These are phyloP conservation scores for Nymphaea thermarum DNA, from an alignment of 164 flowering plant genomes.

Conservation along the genomic window DNA sequence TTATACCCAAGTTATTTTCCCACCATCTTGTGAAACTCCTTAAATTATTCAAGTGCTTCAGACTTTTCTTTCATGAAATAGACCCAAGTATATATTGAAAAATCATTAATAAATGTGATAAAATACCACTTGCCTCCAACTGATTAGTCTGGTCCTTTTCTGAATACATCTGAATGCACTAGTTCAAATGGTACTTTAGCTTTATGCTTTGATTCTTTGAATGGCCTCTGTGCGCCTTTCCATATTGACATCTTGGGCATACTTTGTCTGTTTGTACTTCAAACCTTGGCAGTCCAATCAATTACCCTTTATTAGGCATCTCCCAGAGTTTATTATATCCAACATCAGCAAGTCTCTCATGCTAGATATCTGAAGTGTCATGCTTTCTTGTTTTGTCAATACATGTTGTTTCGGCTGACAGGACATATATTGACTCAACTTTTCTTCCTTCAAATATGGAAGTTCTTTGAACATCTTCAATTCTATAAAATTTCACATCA, in stretches of 20 bases:
- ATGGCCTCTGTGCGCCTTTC: background rate
- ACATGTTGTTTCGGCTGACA: background rate
- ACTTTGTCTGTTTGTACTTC: background rate
- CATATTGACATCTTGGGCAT: background rate
- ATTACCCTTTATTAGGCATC: background rate
- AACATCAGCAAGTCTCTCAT: background rate
- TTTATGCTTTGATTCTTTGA: background rate
- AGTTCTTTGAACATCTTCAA: background rate
- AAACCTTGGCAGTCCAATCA: background rate
- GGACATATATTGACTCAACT: background rate
- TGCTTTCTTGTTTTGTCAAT: background rate
- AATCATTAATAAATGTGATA: constrained; percentile 13
- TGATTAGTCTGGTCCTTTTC: constrained; percentile 6
- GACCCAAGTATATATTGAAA: background rate
- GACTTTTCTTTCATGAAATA: constrained; percentile 12
- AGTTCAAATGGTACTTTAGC: constrained; percentile 2
- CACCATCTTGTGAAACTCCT: constrained; percentile 2
- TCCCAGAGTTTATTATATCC: background rate
- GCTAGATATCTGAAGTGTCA: background rate
- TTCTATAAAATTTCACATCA: background rate
- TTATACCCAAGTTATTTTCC: background rate
- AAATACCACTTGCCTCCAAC: constrained; percentile 3
- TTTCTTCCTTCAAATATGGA: background rate
- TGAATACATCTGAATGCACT: constrained; percentile 9
- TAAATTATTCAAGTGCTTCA: constrained; percentile 5